Evolutionary conservation across 805 yeast species (phyloP).

Genomic region (Ogataea glucozyma): DNA sequence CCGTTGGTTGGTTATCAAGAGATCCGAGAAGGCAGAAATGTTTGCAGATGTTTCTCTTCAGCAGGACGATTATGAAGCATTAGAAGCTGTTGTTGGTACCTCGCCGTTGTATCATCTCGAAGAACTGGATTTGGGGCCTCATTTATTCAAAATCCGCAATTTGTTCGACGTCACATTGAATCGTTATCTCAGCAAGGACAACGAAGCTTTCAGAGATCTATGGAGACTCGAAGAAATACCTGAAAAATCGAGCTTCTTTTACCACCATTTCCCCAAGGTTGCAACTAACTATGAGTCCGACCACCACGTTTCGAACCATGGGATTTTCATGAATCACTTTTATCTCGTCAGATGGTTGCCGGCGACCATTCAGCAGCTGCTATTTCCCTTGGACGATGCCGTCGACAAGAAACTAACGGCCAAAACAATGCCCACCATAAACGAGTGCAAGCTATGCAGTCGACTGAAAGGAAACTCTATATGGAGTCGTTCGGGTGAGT

Average conservation of each 20-base stretch:
- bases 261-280: conserved; percentile 35
- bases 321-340: conserved; percentile 33
- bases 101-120: conserved; percentile 10
- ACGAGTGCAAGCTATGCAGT: conserved; percentile 34
- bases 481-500: conserved; percentile 34
- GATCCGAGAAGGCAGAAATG: neutral
- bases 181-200: conserved; percentile 29
- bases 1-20: too few species aligned
- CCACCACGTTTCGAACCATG: conserved; percentile 32
- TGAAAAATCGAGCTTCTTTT: conserved; percentile 30
- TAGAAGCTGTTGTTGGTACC: conserved; percentile 5
- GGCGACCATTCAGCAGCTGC: conserved; percentile 20
- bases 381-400: conserved; percentile 33
- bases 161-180: conserved; percentile 15
- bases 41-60: conserved; percentile 24
- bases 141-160: conserved; percentile 9
- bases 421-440: conserved; percentile 33
- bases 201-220: conserved; percentile 29
- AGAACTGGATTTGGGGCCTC: conserved; percentile 3
- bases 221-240: conserved; percentile 34
- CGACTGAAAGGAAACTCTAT: conserved; percentile 27
- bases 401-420: conserved; percentile 29
- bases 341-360: conserved; percentile 39
- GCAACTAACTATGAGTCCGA: conserved; percentile 35
- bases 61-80: conserved; percentile 23